Evolutionary conservation across 2,329 filamentous ascomycete genomes (phyloP), one percentile per base, ranked within the genome.

Genomic region (Penicillium freii): DNA sequence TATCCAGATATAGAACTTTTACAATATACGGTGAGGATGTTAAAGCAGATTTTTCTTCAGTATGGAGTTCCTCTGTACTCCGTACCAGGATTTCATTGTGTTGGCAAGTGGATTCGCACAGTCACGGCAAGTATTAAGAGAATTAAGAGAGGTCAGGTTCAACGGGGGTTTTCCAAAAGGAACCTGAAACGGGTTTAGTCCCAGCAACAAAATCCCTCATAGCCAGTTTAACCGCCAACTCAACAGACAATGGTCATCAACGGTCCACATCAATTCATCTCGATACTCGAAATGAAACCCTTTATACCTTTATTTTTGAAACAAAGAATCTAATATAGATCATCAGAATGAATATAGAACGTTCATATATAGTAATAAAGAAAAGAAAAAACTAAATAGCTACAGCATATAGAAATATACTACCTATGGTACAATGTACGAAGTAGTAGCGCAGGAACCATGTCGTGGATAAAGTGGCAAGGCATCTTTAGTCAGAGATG

Each of bases 121-220:
- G 4, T 34, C 27, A 52, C 29, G 27, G 40, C 31, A 51, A 44
- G 53, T 50, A n/a, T n/a, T n/a, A 33, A 51, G 31, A 33, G 31
- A 31, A 31, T 31, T 31, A 31, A 33, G 46, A 54, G 40, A 36
- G 39, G 45, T 49, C 27, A 33, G 36, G 7, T 55, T 55, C 31
- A 34, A 47, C 19, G 31, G 45, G 45, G 9, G 15, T 15, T 34
- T 36, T 47, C 13, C 19, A 34, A 47, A 23, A 19, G 15, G 23
- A 25, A 21, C 49, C 54, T 46, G 36, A 53, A 46, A 46, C 34
- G n/a, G 54, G 57, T 52, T 57, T 59, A 59, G 58, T 58, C 29
- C 13, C 34, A 50, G 8, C 50, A 39, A 39, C 60, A 63, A 64
- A 64, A 64, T 64, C 51, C 62, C 62, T 64, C 62, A 64, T 64